Percentiles rank a stretch among this genome's conserved stretches.
Evolutionary conservation across 805 yeast species (phyloP).

Genomic region (Saccharomycopsis sp.): DNA sequence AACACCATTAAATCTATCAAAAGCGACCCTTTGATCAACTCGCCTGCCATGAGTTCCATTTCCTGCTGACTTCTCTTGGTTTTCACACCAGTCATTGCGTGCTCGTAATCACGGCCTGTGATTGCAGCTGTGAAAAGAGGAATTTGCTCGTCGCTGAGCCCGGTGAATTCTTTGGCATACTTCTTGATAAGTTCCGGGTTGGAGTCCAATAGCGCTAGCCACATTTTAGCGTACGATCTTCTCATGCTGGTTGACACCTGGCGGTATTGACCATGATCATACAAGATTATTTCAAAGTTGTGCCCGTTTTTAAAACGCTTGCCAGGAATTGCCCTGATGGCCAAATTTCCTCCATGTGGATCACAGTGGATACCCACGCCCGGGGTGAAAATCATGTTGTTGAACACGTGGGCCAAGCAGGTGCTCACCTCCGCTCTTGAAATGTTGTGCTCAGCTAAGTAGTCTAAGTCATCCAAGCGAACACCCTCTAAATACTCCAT

Average conservation of each 20-base stretch:
- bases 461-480: conserved; percentile 70
- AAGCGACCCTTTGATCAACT: conserved; percentile 55
- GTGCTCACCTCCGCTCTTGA: conserved; percentile 72
- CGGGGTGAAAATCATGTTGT: conserved; percentile 92
- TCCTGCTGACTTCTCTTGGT: conserved; percentile 54
- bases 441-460: conserved; percentile 55
- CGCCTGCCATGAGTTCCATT: conserved; percentile 55
- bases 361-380: conserved; percentile 92
- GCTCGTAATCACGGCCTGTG: conserved; percentile 85
- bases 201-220: conserved; percentile 81
- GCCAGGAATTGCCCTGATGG: conserved; percentile 48
- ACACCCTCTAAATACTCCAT: conserved; percentile 87
- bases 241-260: conserved; percentile 72
- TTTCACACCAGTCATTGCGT: conserved; percentile 58
- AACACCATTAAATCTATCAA: conserved; percentile 73
- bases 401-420: conserved; percentile 85
- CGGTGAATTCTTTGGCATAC: conserved; percentile 75
- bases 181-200: conserved; percentile 58
- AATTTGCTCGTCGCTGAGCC: conserved; percentile 69
- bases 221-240: conserved; percentile 79
- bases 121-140: conserved; percentile 86
- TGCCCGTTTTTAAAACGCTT: conserved; percentile 35
- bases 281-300: conserved; percentile 85
- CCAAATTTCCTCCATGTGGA: conserved; percentile 96
- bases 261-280: conserved; percentile 93